phyloP scores from a whole-genome alignment of 169 alveolate species.

The Perkinsus olseni region DNA sequence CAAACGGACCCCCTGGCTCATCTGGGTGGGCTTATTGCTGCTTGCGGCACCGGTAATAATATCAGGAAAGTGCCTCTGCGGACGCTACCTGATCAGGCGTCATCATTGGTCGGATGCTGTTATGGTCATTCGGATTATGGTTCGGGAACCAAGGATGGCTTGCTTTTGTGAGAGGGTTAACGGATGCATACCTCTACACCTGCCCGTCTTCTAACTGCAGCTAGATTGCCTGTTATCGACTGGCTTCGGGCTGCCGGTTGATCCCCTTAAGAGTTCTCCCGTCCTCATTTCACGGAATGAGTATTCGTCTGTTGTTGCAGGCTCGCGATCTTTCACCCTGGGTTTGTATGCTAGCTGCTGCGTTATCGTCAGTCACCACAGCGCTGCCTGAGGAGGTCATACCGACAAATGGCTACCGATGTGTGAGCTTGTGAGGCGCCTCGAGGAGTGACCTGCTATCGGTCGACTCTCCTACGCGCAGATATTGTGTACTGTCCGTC shows the following conservation, averaged over 20 bases:
- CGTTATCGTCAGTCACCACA: background rate
- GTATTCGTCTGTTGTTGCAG: background rate
- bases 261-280: too few species aligned
- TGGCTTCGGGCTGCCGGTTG: too few species aligned
- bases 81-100: background rate
- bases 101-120: background rate
- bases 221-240: too few species aligned
- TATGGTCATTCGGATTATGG: background rate
- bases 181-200: too few species aligned
- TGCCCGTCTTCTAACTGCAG: background rate
- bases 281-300: too few species aligned
- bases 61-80: background rate
- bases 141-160: background rate
- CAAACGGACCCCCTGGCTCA: background rate
- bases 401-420: background rate
- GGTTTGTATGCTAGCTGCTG: background rate
- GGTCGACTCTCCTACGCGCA: background rate
- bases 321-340: background rate
- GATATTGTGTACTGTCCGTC: background rate
- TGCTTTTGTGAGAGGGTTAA: background rate
- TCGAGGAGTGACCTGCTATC: background rate
- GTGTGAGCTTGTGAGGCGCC: background rate
- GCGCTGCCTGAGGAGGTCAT: background rate
- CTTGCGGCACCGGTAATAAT: background rate
- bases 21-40: background rate